These are phyloP conservation scores for Noccaea bulbosa DNA, from an alignment of 345 rosid genomes.

Conservation along the genomic window DNA sequence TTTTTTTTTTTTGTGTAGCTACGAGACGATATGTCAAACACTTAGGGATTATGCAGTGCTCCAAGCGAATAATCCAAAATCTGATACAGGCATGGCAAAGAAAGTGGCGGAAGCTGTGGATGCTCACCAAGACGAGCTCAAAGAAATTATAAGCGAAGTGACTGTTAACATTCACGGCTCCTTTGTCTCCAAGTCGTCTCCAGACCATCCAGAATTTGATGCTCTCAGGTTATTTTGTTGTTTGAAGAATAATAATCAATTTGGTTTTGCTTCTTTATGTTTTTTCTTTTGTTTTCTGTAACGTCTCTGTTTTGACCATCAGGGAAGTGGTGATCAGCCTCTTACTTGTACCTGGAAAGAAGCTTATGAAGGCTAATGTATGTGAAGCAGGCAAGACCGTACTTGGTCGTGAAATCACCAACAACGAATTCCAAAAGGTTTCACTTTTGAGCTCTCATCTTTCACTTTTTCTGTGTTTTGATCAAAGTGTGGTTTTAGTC, in stretches of 20 bases:
- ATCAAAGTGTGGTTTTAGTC: not conserved
- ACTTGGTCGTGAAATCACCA: conserved; percentile 53
- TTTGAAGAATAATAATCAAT: not conserved
- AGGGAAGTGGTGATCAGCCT: conserved; percentile 75
- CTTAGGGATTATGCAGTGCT: conserved; percentile 68
- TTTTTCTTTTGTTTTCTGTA: conserved; percentile 1
- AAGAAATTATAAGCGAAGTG: conserved; percentile 57
- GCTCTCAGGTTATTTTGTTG: conserved; percentile 55
- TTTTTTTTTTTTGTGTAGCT: conserved; percentile 50
- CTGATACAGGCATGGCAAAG: conserved; percentile 62
- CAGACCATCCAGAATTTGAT: conserved; percentile 67
- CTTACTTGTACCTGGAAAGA: conserved; percentile 56
- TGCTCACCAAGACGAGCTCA: conserved; percentile 61
- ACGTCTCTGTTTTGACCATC: conserved; percentile 27
- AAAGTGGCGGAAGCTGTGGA: conserved; percentile 64
- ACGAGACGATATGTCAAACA: conserved; percentile 60
- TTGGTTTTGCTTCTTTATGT: not conserved
- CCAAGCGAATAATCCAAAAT: conserved; percentile 66
- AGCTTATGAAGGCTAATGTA: conserved; percentile 73
- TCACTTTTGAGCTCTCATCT: conserved; percentile 11
- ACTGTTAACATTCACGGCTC: conserved; percentile 58
- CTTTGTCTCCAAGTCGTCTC: conserved; percentile 61
- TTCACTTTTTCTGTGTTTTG: not conserved
- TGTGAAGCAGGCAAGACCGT: conserved; percentile 50
- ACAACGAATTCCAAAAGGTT: conserved; percentile 68